Evolutionary conservation across 23 red algal species (phyloP), one percentile per base, ranked within the genome.

Genomic region (Porphyridium purpureum): DNA sequence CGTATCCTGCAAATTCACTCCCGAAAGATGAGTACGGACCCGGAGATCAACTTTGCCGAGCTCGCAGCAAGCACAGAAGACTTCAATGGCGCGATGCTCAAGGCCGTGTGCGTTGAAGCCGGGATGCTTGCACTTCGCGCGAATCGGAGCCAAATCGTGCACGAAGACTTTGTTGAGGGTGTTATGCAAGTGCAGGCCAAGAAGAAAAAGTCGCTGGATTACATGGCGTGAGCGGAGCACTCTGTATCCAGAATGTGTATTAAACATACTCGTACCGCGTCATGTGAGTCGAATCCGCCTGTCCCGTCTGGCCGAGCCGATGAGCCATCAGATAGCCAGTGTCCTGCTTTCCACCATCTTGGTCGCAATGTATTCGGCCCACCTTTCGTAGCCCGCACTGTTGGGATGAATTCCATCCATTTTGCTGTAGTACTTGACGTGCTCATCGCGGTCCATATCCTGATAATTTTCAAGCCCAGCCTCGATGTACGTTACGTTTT

Each of bases 101-200:
- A 98, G 74, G 80, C 90, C 4, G 90, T 98, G 24, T 86, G 79
- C 57, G 80, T 86, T 20, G 90, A 98, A 52, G 90, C 90, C 11
- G 90, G 90, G 41, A 81, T 85, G 72, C 46, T 77, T 29, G 90
- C 90, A 0, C 54, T 98, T 5, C 64, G 90, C 15, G 76, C 76
- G 24, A 80, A 98, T 32, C 74, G 90, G 29, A 38, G 44, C 4
- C 55, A 79, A 27, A 83, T 98, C 47, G 75, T 98, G 41, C 90
- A 98, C 57, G 79, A 98, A 59, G 90, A 98, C 50, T 98, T 85
- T 75, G 79, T 98, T 1, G 90, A 98, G 32, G 90, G 90, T 17
- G 72, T 98, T 26, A 31, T 75, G 5, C 64, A 66, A n/a, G 90
- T 98, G 21, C 90, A 98, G 50, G 90, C 90, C 3, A 98, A 98